Base-by-base conservation (phyloP, 805 yeast species). In the Ogataea chonburiensis region DNA sequence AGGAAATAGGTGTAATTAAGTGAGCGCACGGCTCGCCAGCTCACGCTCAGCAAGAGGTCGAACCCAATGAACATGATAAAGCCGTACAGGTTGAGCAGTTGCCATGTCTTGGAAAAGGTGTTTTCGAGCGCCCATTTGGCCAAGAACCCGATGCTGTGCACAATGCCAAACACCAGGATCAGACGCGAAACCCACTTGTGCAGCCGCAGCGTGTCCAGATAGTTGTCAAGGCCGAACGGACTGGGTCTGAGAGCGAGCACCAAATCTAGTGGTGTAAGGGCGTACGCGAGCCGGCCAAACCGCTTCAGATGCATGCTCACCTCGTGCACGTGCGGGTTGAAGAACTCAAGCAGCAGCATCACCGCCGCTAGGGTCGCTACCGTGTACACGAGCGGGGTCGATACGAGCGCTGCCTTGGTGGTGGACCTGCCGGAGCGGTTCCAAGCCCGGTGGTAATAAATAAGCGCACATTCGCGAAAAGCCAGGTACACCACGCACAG, bases 121-220 rank as follows among this genome's bases (percentile, higher is more conserved):
- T 62, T 64, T 0, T 51, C 19, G 2, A 51, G 28, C 7, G 42
- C 28, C 86, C 83, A 83, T 39, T 66, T 64, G 7, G 61, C 52
- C 4, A 72, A 21, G 50, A 66, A 84, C 1, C 78, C 79, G 11
- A 75, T 29, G 0, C 77, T 64, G 50, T 84, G 94, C 3, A 70
- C 31, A 0, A 69, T 27, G 0, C 71, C 69, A 20, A 71, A 53
- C 0, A 67, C 42, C 1, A 78, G 52, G 15, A 81, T 70, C 2
- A 78, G 24, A 40, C 91, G 63, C 4, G 88, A 79, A 1, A 81
- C 46, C 89, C 91, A 82, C 49, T 81, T 81, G 53, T 84, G 94
- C 7, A 83, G 48, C 13, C 66, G 66, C 9, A 84, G 50, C 10
- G 75, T 60, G 34, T 73, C 75, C 40, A 80, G 55, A 49, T 84